Base-by-base conservation (phyloP, 305 asterid species). In the Fraxinus ornus region DNA sequence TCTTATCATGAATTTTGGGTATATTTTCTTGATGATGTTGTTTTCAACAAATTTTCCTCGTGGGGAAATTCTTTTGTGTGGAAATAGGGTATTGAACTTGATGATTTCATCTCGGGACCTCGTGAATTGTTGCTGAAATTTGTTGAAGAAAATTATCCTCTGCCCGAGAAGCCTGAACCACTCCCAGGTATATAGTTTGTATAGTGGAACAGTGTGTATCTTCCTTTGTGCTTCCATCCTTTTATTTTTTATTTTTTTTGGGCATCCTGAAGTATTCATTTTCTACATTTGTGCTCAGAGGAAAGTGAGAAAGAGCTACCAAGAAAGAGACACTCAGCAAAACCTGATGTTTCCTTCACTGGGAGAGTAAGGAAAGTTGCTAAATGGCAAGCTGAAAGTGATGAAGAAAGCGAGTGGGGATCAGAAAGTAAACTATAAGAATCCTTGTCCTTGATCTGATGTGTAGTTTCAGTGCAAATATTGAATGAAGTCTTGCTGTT, bases 21-120 rank as follows among this genome's bases (percentile, higher is more conserved):
- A 21, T 73, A 64, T 12, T 44, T 44, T 75, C 77, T 81, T 62
- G 78, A 76, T 83, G 71, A 78, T 24, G 82, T 72, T 57, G 36
- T 28, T 21, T 82, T 76, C 76, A 32, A 30, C 76, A 68, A 70
- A 57, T 49, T 66, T n/a, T 79, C 19, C 82, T 79, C 80, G 30
- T 30, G 62, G 62, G 62, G 22, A 70, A 28, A 79, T 71, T 78
- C 75, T 71, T 87, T 80, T 84, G 79, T 76, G 74, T 81, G 76
- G 78, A 79, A 64, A 78, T 84, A 96, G 98, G 99, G 99, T 84
- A 82, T 88, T 87, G 99, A 94, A 83, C 98, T 94, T 85, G 99
- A 97, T 84, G 99, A 94, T 91, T 97, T 97, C 87, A 79, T 97
- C 83, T 97, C 99, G 85, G 99, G 99, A 83, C 99, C 99, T 83